Evolutionary conservation across 2,329 filamentous ascomycete genomes (phyloP), one percentile per base, ranked within the genome.

Genomic region (Pseudogymnoascus sp.): DNA sequence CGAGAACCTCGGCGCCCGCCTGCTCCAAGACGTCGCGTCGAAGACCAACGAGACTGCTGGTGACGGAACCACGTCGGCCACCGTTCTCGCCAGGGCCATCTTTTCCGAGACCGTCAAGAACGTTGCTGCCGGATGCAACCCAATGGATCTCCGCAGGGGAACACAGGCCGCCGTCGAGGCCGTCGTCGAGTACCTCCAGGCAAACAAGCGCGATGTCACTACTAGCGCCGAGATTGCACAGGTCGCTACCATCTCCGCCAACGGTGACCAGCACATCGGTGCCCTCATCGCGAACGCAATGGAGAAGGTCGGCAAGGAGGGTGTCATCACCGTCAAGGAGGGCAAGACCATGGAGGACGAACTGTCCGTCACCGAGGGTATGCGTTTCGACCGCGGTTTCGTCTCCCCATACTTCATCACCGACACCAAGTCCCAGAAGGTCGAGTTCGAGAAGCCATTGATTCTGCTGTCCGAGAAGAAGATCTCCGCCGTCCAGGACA

Each of bases 21-120:
- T 99, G 69, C 86, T 99, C 70, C 92, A 97, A 81, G 94, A 99
- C 78, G 94, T 99, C 70, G 94, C 94, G 72, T 94, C 91, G 75
- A 99, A 99, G 88, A 99, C 94, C 75, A 99, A 99, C 83, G 94
- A 99, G 82, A 88, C 92, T 71, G 94, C 94, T 69, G 94, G 94
- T 88, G 94, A 99, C 77, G 94, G 94, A 79, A 99, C 94, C 72
- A 99, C 94, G 68, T 96, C 92, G 68, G 94, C 94, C 68, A 99
- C 94, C 67, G 94, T 97, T 69, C 91, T 99, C 69, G 94, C 92
- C 71, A 91, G 92, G 71, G 90, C 92, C 76, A 99, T 99, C 80
- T 99, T 99, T 86, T 96, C 94, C 78, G 94, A 99, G 85, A 97
- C 93, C 62, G 94, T 97, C 76, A 99, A 99, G 89, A 99, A 99